Conservation (phyloP, 2,329 filamentous ascomycete species). For the Neocucurbitaria cava region DNA sequence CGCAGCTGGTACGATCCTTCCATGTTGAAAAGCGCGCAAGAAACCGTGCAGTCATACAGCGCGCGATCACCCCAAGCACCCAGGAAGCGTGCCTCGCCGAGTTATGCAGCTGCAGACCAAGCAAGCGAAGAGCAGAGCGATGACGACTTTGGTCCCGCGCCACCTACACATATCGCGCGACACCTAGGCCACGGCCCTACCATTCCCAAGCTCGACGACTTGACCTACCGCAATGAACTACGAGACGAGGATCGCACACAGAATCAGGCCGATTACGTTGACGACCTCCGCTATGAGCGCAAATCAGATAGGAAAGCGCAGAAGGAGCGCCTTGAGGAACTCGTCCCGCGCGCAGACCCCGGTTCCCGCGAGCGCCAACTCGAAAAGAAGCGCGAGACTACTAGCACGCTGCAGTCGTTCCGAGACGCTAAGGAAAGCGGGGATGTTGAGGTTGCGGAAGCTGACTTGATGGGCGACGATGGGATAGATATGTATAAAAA, state of each 20-base stretch:
- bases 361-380: conserved; percentile 83
- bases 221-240: conserved; percentile 69
- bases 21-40: conserved; percentile 64
- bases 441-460: conserved; percentile 70
- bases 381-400: conserved; percentile 80
- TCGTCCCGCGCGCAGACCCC: conserved; percentile 81
- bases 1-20: conserved; percentile 93
- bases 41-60: conserved; percentile 34
- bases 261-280: conserved; percentile 52
- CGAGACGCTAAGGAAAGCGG: conserved; percentile 69
- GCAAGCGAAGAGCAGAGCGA: conserved; percentile 26
- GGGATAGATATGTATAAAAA: conserved; percentile 71
- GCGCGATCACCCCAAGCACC: conserved; percentile 13
- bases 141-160: conserved; percentile 61
- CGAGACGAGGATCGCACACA: conserved; percentile 62
- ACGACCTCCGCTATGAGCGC: conserved; percentile 67
- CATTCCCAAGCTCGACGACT: conserved; percentile 76
- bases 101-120: conserved; percentile 16
- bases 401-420: conserved; percentile 77
- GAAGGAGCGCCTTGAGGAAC: conserved; percentile 77
- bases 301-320: conserved; percentile 70
- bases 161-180: conserved; percentile 50
- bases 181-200: conserved; percentile 57
- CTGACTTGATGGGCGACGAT: conserved; percentile 78
- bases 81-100: conserved; percentile 27